Percentiles rank a stretch among this genome's conserved stretches.
Evolutionary conservation across 2,329 filamentous ascomycete species (phyloP).

Genomic region (Dendrostoma leiphaemia): DNA sequence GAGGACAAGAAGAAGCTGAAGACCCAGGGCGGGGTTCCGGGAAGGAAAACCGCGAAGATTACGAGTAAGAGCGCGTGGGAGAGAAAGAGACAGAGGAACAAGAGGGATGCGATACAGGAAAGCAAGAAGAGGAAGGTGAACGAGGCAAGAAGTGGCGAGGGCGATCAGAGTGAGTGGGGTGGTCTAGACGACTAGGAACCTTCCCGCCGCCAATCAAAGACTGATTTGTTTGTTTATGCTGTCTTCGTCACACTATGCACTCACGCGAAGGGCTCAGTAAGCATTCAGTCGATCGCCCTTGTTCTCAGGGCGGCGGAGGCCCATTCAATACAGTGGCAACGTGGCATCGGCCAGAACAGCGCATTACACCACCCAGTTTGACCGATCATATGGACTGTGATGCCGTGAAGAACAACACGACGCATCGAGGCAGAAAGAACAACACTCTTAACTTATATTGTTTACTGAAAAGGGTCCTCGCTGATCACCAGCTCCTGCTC

Average conservation of each 20-base stretch:
- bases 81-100: slow-evolving; percentile 65
- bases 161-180: slow-evolving; percentile 6
- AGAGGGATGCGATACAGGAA: slow-evolving; percentile 58
- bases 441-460: too few relatives aligned
- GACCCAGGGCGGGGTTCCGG: slow-evolving; percentile 71
- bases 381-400: too few relatives aligned
- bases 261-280: not conserved
- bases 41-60: slow-evolving; percentile 65
- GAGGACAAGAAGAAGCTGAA: slow-evolving; percentile 80
- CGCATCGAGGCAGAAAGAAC: too few relatives aligned
- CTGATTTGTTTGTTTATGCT: not conserved
- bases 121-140: slow-evolving; percentile 54
- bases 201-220: not conserved
- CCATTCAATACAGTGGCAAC: too few relatives aligned
- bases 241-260: not conserved
- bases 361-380: too few relatives aligned
- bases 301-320: too few relatives aligned
- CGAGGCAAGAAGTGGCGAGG: not conserved
- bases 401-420: too few relatives aligned
- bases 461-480: too few relatives aligned
- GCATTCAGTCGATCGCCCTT: too few relatives aligned
- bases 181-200: slow-evolving; percentile 3
- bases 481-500: too few relatives aligned
- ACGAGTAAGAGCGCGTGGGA: slow-evolving; percentile 81
- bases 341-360: not conserved